A percentile compares a stretch with the other conserved stretches of the same genome.
phyloP scores from a whole-genome alignment of 306 rosid species.

The Vicia villosa region DNA sequence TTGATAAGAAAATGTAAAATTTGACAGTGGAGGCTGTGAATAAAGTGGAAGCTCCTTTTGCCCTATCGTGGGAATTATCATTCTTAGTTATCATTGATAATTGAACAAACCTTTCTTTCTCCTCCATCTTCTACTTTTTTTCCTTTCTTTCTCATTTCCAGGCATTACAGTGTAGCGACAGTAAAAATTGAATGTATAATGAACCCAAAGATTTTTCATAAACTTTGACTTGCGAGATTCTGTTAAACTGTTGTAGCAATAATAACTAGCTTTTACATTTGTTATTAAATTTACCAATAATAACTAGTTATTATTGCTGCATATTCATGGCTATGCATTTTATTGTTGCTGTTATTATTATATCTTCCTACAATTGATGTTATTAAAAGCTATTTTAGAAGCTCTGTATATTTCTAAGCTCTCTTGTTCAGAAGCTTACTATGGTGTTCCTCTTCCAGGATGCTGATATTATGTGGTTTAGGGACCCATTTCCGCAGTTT shows the following conservation, averaged over 20 bases:
- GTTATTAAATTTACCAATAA: background rate
- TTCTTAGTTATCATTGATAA: constrained; percentile 12
- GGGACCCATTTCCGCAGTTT: constrained; percentile 87
- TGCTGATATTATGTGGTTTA: constrained; percentile 98
- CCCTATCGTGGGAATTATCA: constrained; percentile 3
- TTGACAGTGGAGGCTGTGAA: constrained; percentile 4
- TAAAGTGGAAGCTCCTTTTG: constrained; percentile 12
- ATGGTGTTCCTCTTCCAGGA: constrained; percentile 60
- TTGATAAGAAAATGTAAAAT: constrained; percentile 28
- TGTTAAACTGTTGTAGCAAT: constrained; percentile 19
- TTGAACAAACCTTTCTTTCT: constrained; percentile 6
- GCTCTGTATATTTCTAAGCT: constrained; percentile 30
- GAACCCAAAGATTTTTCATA: constrained; percentile 26
- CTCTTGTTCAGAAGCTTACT: constrained; percentile 27
- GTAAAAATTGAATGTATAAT: constrained; percentile 27
- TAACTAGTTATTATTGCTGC: background rate
- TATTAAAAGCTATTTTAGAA: background rate
- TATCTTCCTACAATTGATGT: constrained; percentile 25
- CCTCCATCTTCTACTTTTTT: constrained; percentile 2
- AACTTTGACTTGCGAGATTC: constrained; percentile 18
- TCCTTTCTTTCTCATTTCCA: background rate
- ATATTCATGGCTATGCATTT: constrained; percentile 22
- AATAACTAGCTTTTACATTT: constrained; percentile 10
- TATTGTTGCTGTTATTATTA: constrained; percentile 11
- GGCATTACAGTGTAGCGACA: background rate